Conservation (phyloP, 805 yeast species). For the Starmerella cellae region DNA sequence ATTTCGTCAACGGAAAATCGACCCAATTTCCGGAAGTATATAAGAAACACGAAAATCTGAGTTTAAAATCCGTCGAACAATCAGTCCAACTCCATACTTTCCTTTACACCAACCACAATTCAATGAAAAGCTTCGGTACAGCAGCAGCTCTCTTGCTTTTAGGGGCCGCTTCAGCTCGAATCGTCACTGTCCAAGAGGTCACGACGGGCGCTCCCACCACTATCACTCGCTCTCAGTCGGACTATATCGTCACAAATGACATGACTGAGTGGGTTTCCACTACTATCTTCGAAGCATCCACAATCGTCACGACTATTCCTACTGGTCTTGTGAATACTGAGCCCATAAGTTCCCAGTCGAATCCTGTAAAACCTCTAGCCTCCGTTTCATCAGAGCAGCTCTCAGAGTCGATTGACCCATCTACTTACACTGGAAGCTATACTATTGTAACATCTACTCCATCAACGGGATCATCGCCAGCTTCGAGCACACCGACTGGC, state of each 20-base stretch:
- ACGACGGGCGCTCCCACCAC: slow-evolving; percentile 17
- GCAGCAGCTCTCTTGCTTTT: slow-evolving; percentile 4
- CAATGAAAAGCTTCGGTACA: neutral
- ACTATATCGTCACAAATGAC: slow-evolving; percentile 16
- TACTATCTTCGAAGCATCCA: slow-evolving; percentile 25
- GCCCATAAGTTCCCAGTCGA: slow-evolving; percentile 23
- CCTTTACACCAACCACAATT: neutral
- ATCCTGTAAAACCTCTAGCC: slow-evolving; percentile 27
- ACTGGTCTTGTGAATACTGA: slow-evolving; percentile 25
- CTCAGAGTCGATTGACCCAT: slow-evolving; percentile 25
- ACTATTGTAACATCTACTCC: slow-evolving; percentile 7
- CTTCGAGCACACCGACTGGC: neutral
- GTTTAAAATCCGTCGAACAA: too few relatives aligned
- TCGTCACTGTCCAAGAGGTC: slow-evolving; percentile 17
- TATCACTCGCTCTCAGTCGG: slow-evolving; percentile 4
- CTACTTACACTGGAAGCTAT: slow-evolving; percentile 22
- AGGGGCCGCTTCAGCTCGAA: slow-evolving; percentile 11
- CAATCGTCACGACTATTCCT: slow-evolving; percentile 26
- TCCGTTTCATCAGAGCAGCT: slow-evolving; percentile 25
- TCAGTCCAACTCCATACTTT: neutral
- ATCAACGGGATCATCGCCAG: neutral
- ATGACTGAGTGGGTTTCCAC: slow-evolving; percentile 16
- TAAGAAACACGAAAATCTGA: too few relatives aligned
- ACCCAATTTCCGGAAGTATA: too few relatives aligned
- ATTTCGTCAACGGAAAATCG: too few relatives aligned